These are phyloP conservation scores for Phytophthora parvispora DNA, from an alignment of 352 stramenopile species.

Conservation along the genomic window DNA sequence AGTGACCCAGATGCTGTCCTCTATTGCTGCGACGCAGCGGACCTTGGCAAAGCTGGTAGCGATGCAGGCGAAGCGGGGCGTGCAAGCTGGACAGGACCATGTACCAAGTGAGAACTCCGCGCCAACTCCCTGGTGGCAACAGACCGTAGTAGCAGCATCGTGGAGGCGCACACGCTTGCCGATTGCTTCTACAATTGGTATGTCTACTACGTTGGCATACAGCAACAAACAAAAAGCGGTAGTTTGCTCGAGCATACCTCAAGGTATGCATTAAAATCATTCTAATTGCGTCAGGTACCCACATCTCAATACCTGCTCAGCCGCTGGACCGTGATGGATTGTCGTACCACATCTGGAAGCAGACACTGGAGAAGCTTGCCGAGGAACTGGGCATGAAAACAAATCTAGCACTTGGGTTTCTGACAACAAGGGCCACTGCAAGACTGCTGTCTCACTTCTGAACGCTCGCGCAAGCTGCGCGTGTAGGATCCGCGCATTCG, in stretches of 20 bases:
- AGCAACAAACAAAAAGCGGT: not conserved
- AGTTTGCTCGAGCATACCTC: not conserved
- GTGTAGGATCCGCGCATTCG: not conserved
- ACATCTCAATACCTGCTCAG: not conserved
- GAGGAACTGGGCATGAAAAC: not conserved
- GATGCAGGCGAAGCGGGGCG: not conserved
- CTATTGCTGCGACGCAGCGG: not conserved
- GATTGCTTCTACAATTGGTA: constrained; percentile 1
- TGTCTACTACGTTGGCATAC: not conserved
- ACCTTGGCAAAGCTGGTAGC: not conserved
- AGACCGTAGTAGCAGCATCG: not conserved
- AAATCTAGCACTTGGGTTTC: not conserved
- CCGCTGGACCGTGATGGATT: not conserved
- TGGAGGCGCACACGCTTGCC: not conserved
- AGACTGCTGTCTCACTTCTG: not conserved
- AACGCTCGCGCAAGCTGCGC: not conserved
- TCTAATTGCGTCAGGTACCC: not conserved
- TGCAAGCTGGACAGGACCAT: not conserved
- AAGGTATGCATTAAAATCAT: not conserved
- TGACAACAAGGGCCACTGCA: not conserved
- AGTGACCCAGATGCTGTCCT: not conserved
- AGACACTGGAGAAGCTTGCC: not conserved
- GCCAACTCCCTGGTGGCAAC: not conserved
- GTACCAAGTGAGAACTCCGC: not conserved
- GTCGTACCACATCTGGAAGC: not conserved